Evolutionary conservation across 805 yeast species (phyloP).

Genomic region (Wickerhamiella hasegawae): DNA sequence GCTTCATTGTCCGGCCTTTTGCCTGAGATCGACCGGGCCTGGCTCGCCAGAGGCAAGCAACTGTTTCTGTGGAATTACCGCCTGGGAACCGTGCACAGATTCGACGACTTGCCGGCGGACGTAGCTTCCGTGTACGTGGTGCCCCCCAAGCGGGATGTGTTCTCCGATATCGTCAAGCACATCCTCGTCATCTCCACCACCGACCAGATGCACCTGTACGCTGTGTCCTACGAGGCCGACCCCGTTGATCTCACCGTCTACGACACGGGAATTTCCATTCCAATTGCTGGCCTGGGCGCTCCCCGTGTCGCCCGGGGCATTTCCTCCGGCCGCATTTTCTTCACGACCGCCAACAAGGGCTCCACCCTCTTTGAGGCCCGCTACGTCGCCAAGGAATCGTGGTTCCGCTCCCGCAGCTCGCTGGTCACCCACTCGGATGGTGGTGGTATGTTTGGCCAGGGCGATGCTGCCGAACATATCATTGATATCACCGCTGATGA

Average conservation of each 20-base stretch:
- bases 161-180: slow-evolving; percentile 60
- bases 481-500: slow-evolving; percentile 57
- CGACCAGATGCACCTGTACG: slow-evolving; percentile 58
- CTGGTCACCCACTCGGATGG: slow-evolving; percentile 3
- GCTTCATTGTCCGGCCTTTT: slow-evolving; percentile 52
- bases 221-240: slow-evolving; percentile 57
- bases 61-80: slow-evolving; percentile 71
- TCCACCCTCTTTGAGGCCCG: slow-evolving; percentile 70
- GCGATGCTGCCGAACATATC: slow-evolving; percentile 18
- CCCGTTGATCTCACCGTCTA: slow-evolving; percentile 45
- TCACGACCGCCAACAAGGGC: slow-evolving; percentile 68
- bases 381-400: slow-evolving; percentile 68
- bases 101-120: slow-evolving; percentile 68
- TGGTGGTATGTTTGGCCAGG: not conserved
- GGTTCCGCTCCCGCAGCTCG: slow-evolving; percentile 69
- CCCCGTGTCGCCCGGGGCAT: slow-evolving; percentile 33
- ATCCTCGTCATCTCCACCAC: slow-evolving; percentile 68
- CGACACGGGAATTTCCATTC: slow-evolving; percentile 69
- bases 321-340: slow-evolving; percentile 62
- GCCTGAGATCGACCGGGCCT: slow-evolving; percentile 62
- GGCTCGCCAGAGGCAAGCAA: slow-evolving; percentile 74
- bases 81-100: slow-evolving; percentile 49
- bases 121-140: slow-evolving; percentile 62
- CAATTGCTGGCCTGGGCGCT: slow-evolving; percentile 63
- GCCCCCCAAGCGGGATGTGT: slow-evolving; percentile 68